A percentile compares a stretch with the other conserved stretches of the same genome.
These are phyloP conservation scores for Trebouxia sp. DNA, from an alignment of 139 green algal species.

Conservation along the genomic window DNA sequence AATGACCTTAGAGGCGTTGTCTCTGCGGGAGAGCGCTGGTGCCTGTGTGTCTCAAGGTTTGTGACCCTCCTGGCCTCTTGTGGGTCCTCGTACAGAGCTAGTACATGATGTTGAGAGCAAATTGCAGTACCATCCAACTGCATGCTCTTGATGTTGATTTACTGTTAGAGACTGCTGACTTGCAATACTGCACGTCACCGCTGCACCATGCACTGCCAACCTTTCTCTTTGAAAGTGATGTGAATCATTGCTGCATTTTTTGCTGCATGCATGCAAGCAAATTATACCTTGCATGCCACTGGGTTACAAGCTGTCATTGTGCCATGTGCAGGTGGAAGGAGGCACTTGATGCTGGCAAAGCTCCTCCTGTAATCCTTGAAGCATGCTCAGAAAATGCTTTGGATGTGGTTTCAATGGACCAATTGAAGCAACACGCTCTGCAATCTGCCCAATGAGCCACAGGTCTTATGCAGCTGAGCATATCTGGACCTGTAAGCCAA, in stretches of 20 bases:
- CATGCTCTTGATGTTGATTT: too few species aligned
- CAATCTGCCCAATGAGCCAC: background rate
- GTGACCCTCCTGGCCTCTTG: too few species aligned
- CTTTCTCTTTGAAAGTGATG: too few species aligned
- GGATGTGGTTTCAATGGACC: constrained; percentile 22
- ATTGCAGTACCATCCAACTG: too few species aligned
- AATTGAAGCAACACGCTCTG: constrained; percentile 15
- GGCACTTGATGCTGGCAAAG: constrained; percentile 24
- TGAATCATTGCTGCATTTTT: too few species aligned
- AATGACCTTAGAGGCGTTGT: constrained; percentile 25
- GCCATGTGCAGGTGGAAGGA: constrained; percentile 13
- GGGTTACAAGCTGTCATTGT: background rate
- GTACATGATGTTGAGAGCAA: too few species aligned
- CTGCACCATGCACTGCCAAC: too few species aligned
- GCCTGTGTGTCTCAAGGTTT: constrained; percentile 21
- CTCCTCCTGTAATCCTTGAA: constrained; percentile 17
- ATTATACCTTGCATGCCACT: too few species aligned
- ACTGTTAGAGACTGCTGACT: too few species aligned
- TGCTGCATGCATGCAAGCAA: too few species aligned
- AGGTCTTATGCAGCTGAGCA: background rate
- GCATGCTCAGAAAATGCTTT: constrained; percentile 9
- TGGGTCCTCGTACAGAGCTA: too few species aligned
- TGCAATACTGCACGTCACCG: too few species aligned
- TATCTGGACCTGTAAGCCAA: background rate
- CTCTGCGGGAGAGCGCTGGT: constrained; percentile 12